phyloP scores from a whole-genome alignment of 495 filamentous ascomycete species.

The Parathielavia hyrcaniae region DNA sequence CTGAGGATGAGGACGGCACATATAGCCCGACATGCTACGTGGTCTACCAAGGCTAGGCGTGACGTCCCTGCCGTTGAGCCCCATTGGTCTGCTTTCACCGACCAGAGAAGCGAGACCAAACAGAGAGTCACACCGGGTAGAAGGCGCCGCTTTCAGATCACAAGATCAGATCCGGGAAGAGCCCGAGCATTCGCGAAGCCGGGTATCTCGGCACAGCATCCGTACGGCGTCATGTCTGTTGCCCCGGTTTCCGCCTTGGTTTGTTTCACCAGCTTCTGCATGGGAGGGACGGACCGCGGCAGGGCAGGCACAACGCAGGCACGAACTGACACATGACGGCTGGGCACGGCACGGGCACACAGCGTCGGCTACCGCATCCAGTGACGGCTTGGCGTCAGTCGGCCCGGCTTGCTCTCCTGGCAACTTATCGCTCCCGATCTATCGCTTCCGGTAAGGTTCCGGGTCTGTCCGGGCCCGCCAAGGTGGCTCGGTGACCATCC shows the following conservation, averaged over 20 bases:
- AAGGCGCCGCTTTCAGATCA: not conserved
- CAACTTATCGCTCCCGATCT: not conserved
- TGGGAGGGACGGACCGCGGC: conserved; percentile 8
- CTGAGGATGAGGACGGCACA: not conserved
- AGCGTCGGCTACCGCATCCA: not conserved
- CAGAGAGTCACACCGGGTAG: conserved; percentile 3
- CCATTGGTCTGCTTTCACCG: conserved; percentile 7
- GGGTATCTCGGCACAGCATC: conserved; percentile 9
- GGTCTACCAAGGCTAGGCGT: not conserved
- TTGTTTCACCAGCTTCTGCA: conserved; percentile 10
- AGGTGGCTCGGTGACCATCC: no score
- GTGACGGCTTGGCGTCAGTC: not conserved
- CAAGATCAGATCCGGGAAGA: not conserved
- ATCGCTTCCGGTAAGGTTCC: not conserved
- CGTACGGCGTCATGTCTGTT: not conserved
- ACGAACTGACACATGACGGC: not conserved
- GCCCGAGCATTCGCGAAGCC: not conserved
- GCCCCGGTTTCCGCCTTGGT: not conserved
- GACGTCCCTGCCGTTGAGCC: not conserved
- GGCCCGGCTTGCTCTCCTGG: not conserved
- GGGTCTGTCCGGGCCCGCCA: not conserved
- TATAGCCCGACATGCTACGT: not conserved
- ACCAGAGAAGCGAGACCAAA: conserved; percentile 8
- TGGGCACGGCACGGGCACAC: not conserved
- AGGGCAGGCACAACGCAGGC: not conserved